Percentiles rank a stretch among this genome's conserved stretches.
phyloP scores from a whole-genome alignment of 31 red algal species.

The Pterothamnion heteromorphum region DNA sequence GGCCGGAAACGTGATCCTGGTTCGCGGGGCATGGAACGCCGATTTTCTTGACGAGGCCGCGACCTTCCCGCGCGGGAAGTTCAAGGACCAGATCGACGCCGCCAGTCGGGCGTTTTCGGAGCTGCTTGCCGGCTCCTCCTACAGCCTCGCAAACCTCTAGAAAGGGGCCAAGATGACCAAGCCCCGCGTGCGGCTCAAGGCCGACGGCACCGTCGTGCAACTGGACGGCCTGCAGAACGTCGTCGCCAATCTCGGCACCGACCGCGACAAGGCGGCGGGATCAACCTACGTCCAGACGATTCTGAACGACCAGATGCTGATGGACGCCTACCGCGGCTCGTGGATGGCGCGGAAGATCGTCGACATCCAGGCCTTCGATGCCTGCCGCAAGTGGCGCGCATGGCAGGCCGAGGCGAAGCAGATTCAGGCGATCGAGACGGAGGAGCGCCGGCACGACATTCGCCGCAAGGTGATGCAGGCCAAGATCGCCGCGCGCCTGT shows the following conservation, averaged over 20 bases:
- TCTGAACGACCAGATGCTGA: not conserved
- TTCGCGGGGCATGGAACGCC: not conserved
- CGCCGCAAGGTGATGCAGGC: not conserved
- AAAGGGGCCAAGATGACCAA: too few species aligned
- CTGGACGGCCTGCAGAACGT: not conserved
- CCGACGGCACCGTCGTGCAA: too few species aligned
- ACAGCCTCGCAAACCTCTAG: too few species aligned
- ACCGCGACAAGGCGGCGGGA: not conserved
- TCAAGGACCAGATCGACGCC: not conserved
- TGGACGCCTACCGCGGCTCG: not conserved
- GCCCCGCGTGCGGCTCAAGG: too few species aligned
- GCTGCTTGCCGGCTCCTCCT: not conserved
- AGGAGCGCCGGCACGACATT: not conserved
- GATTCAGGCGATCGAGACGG: not conserved
- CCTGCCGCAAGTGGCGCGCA: not conserved
- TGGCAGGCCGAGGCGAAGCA: not conserved
- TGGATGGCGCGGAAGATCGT: not conserved
- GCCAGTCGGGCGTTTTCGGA: not conserved
- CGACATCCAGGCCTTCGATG: not conserved
- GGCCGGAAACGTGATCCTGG: not conserved
- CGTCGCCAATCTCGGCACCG: not conserved
- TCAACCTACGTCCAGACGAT: not conserved
- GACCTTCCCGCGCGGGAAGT: not conserved
- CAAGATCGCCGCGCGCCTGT: not conserved
- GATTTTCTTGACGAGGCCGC: not conserved